Conservation (phyloP, 768 basidiomycete species). For the Tricholoma sp. region DNA sequence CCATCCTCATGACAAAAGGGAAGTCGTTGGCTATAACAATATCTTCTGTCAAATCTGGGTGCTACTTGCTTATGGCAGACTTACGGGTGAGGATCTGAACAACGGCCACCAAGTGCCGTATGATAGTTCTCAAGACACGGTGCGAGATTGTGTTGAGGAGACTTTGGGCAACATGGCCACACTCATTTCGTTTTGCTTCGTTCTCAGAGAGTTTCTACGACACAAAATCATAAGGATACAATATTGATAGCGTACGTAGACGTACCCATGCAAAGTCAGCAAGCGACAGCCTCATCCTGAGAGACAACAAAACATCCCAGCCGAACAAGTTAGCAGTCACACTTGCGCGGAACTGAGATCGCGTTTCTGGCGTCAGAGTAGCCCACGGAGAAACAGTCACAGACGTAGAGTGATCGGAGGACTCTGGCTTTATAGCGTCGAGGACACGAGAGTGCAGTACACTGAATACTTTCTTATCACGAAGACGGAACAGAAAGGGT, state of each 20-base stretch:
- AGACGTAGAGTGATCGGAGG: slow-evolving; percentile 28
- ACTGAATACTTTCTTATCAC: slow-evolving; percentile 28
- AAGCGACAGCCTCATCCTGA: slow-evolving; percentile 53
- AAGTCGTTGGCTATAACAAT: slow-evolving; percentile 46
- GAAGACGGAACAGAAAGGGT: slow-evolving; percentile 43
- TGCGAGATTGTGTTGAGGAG: slow-evolving; percentile 50
- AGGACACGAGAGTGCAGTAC: slow-evolving; percentile 40
- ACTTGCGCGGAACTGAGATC: slow-evolving; percentile 43
- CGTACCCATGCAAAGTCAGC: slow-evolving; percentile 48
- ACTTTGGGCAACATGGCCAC: slow-evolving; percentile 46
- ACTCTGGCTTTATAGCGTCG: slow-evolving; percentile 31
- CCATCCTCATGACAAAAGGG: slow-evolving; percentile 59
- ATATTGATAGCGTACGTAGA: not conserved
- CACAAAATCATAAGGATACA: not conserved
- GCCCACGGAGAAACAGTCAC: slow-evolving; percentile 25
- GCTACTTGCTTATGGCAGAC: slow-evolving; percentile 16
- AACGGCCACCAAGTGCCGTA: slow-evolving; percentile 52
- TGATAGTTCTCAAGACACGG: slow-evolving; percentile 46
- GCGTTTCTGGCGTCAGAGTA: slow-evolving; percentile 31
- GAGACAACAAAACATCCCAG: slow-evolving; percentile 44
- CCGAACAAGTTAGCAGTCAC: slow-evolving; percentile 59
- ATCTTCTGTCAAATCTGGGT: not conserved
- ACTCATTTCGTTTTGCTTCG: slow-evolving; percentile 35
- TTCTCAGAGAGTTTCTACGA: slow-evolving; percentile 46
- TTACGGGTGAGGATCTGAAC: slow-evolving; percentile 39